phyloP scores from a whole-genome alignment of 371 early-diverging fungal genomes.

The Mortierella sp. region DNA sequence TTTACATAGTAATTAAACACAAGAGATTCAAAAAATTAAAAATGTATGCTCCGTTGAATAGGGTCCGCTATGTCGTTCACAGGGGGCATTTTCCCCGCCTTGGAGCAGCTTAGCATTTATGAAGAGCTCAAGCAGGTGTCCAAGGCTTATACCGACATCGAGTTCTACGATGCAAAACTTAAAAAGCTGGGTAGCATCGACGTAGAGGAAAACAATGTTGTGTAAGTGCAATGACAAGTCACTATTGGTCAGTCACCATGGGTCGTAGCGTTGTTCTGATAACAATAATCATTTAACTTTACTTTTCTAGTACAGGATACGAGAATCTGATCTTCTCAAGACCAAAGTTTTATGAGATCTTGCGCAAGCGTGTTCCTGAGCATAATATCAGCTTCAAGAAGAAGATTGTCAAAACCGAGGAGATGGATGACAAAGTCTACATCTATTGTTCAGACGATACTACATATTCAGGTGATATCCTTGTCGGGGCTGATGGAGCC shows the following conservation, averaged over 20 bases:
- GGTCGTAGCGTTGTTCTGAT: too few relatives aligned
- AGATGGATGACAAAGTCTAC: slow-evolving; percentile 3
- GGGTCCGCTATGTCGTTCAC: background rate
- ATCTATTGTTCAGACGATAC: slow-evolving; percentile 21
- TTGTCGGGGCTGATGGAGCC: slow-evolving; percentile 29
- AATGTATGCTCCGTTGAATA: background rate
- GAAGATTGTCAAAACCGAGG: background rate
- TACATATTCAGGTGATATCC: slow-evolving; percentile 18
- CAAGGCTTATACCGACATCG: background rate
- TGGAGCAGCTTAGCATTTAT: background rate
- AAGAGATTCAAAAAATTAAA: too few relatives aligned
- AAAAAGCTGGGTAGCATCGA: too few relatives aligned
- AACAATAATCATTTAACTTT: too few relatives aligned
- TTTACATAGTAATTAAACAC: too few relatives aligned
- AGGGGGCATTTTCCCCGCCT: background rate
- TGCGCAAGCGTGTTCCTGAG: background rate
- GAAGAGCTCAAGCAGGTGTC: background rate
- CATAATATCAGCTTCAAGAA: slow-evolving; percentile 12
- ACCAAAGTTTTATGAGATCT: slow-evolving; percentile 10
- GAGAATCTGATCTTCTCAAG: slow-evolving; percentile 8
- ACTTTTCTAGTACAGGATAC: slow-evolving; percentile 14
- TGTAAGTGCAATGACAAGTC: too few relatives aligned
- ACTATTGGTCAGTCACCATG: too few relatives aligned
- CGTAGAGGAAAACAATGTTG: too few relatives aligned
- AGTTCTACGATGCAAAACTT: too few relatives aligned